A percentile compares a stretch with the other conserved stretches of the same genome.
phyloP scores from a whole-genome alignment of 140 eudicot species.

The Anethum foeniculum region DNA sequence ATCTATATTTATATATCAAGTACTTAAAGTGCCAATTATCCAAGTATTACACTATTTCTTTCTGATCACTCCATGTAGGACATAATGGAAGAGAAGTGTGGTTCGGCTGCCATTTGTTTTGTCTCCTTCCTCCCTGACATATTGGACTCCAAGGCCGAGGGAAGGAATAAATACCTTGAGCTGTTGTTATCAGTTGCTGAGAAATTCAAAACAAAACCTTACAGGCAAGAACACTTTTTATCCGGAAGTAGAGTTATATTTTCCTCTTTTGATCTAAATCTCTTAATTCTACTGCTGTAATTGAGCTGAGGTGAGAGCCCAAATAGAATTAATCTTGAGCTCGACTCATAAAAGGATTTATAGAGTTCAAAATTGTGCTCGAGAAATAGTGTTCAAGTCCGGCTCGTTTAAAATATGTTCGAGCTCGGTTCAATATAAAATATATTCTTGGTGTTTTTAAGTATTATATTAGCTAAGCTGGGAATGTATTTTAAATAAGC shows the following conservation, averaged over 20 bases:
- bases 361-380: not conserved
- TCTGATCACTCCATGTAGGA: slow-evolving; percentile 32
- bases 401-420: too few relatives aligned
- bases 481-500: not conserved
- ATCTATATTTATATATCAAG: not conserved
- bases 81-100: slow-evolving; percentile 94
- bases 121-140: slow-evolving; percentile 91
- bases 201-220: slow-evolving; percentile 76
- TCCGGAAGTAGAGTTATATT: not conserved
- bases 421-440: not conserved
- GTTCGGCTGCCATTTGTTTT: slow-evolving; percentile 92
- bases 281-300: not conserved
- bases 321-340: not conserved
- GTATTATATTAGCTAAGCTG: not conserved
- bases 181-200: slow-evolving; percentile 70
- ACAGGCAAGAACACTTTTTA: slow-evolving; percentile 43
- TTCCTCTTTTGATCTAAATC: not conserved
- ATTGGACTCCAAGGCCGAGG: slow-evolving; percentile 91
- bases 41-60: not conserved
- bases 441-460: not conserved
- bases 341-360: not conserved
- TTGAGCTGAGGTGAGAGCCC: not conserved
- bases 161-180: slow-evolving; percentile 87
- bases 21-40: slow-evolving; percentile 8
- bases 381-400: not conserved